These are phyloP conservation scores for Amanita muscaria DNA, from an alignment of 768 basidiomycete species.

Conservation along the genomic window DNA sequence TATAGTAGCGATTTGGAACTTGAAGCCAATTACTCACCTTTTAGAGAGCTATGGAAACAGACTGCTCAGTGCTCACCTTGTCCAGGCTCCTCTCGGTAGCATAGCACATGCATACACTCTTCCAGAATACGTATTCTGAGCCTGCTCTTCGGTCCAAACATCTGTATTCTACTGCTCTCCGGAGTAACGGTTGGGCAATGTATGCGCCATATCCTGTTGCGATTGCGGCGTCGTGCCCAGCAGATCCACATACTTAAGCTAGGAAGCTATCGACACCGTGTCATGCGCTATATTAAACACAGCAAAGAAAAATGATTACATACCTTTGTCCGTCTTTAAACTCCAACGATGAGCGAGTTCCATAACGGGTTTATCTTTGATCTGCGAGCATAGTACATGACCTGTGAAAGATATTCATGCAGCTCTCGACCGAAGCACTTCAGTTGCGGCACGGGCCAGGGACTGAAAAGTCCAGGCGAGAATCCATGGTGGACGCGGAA, in stretches of 20 bases:
- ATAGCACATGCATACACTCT: constrained; percentile 86
- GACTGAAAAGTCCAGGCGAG: constrained; percentile 29
- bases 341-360: constrained; percentile 92
- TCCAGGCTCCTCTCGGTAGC: constrained; percentile 93
- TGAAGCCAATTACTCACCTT: constrained; percentile 3
- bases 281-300: background rate
- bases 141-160: constrained; percentile 69
- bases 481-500: constrained; percentile 27
- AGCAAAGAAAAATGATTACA: constrained; percentile 15
- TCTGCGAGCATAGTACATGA: constrained; percentile 86
- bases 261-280: constrained; percentile 59
- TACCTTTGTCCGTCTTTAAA: constrained; percentile 78
- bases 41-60: background rate
- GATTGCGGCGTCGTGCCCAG: constrained; percentile 92
- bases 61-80: constrained; percentile 56
- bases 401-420: constrained; percentile 85
- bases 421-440: too few relatives aligned
- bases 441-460: constrained; percentile 20
- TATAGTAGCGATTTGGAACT: constrained; percentile 97
- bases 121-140: constrained; percentile 68
- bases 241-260: constrained; percentile 88
- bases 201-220: constrained; percentile 93
- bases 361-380: constrained; percentile 90
- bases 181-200: constrained; percentile 90
- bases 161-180: constrained; percentile 85